Evolutionary conservation across 495 filamentous ascomycete genomes (phyloP), one percentile per base, ranked within the genome.

Genomic region (Lepraria neglecta): DNA sequence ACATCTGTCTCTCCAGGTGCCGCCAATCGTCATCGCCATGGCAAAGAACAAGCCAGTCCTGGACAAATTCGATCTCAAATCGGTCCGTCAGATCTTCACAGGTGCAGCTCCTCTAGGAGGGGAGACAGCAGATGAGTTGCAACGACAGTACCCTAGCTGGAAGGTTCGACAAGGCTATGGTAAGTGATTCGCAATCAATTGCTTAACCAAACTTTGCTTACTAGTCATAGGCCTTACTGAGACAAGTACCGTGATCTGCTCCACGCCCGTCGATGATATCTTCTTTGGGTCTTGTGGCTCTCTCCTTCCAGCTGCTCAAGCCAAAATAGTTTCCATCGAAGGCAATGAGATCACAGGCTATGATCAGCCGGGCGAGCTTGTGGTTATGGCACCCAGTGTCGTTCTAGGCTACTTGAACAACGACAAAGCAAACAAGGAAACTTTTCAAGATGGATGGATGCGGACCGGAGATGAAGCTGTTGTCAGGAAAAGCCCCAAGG

Each of bases 361-460:
- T 66, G 84, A 90, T 59, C 84, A 86, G 54, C 88, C 86, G 0
- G 91, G 91, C 45, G 91, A 96, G 70, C 79, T 96, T 30, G 77
- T 89, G 4, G 78, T 92, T 4, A 85, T 87, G 72, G 82, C 82
- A 1, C 91, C 90, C 0, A 86, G 86, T 31, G 84, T 95, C 24
- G 85, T 88, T 2, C 71, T 94, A 3, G 91, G 91, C 10, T 96
- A 96, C 65, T 74, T 95, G 52, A 84, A 91, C 73, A 95, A 95
- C 67, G 85, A 88, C 28, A 85, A 86, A 65, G 91, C 91, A 17
- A 95, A 82, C 42, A 78, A 80, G 52, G 90, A 95, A 67, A 90
- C 91, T 0, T 95, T 88, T 62, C 80, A 80, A 66, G 83, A 91
- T 64, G 81, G 86, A 14, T 96, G 88, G 85, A 84, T 96, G 80